These are phyloP conservation scores for Colletotrichum melonis DNA, from an alignment of 2,329 filamentous ascomycete genomes.

Conservation along the genomic window DNA sequence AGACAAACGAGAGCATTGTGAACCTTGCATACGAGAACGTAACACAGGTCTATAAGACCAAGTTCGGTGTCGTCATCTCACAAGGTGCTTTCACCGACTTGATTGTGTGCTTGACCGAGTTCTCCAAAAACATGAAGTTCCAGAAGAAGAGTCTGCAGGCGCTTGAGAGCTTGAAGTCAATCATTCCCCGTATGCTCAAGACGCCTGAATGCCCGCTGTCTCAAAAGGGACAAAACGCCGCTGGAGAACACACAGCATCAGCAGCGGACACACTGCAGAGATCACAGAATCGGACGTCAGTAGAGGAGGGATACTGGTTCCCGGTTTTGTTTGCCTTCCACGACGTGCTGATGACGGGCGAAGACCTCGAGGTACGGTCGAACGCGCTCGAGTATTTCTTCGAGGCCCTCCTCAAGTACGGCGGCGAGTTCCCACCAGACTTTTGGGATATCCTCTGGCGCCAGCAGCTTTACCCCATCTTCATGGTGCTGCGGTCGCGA, in stretches of 20 bases:
- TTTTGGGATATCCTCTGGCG: slow-evolving; percentile 99
- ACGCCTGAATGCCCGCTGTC: slow-evolving; percentile 95
- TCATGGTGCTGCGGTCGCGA: slow-evolving; percentile 95
- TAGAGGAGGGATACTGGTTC: slow-evolving; percentile 99
- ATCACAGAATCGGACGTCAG: slow-evolving; percentile 81
- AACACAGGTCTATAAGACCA: slow-evolving; percentile 92
- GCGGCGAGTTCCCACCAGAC: slow-evolving; percentile 88
- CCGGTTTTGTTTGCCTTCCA: slow-evolving; percentile 98
- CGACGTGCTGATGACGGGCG: slow-evolving; percentile 98
- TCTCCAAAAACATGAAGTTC: slow-evolving; percentile 98
- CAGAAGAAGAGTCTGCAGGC: slow-evolving; percentile 98
- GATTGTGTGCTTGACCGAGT: slow-evolving; percentile 95
- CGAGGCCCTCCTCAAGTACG: slow-evolving; percentile 89
- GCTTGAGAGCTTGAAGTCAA: slow-evolving; percentile 93
- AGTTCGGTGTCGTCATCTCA: slow-evolving; percentile 94
- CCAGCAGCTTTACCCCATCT: slow-evolving; percentile 96
- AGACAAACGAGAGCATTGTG: slow-evolving; percentile 94
- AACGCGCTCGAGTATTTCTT: slow-evolving; percentile 96
- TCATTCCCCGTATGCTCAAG: slow-evolving; percentile 93
- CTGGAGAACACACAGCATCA: slow-evolving; percentile 51
- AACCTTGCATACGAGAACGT: slow-evolving; percentile 98
- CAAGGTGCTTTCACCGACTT: slow-evolving; percentile 97
- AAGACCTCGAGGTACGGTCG: slow-evolving; percentile 94
- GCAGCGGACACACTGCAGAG: slow-evolving; percentile 56
- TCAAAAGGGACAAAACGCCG: slow-evolving; percentile 59